Conservation (phyloP, 768 basidiomycete genomes). For the Podaxis pistillaris region DNA sequence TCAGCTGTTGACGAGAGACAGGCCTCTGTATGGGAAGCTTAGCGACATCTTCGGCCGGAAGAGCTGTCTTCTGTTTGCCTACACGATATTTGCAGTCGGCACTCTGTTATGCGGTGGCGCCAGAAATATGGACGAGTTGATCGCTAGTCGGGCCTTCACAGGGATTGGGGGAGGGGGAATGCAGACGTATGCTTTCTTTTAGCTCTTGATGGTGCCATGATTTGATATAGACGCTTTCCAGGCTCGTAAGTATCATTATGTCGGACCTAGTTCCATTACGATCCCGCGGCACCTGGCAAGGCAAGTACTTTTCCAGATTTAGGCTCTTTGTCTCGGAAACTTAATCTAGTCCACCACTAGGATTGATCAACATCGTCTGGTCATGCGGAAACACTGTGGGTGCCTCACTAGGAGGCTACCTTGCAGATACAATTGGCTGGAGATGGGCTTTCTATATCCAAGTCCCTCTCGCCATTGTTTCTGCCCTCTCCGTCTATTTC, state of each 20-base stretch:
- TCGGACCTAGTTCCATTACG: slow-evolving; percentile 65
- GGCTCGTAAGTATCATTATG: slow-evolving; percentile 62
- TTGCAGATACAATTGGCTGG: slow-evolving; percentile 68
- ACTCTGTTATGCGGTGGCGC: slow-evolving; percentile 53
- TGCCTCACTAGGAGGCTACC: slow-evolving; percentile 60
- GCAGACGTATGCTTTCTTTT: slow-evolving; percentile 46
- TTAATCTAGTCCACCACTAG: slow-evolving; percentile 22
- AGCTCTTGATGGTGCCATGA: background rate
- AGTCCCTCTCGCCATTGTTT: slow-evolving; percentile 54
- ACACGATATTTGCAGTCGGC: slow-evolving; percentile 52
- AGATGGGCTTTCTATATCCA: slow-evolving; percentile 66
- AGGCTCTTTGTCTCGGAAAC: background rate
- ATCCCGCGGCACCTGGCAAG: slow-evolving; percentile 70
- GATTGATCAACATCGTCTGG: slow-evolving; percentile 59
- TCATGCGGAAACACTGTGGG: slow-evolving; percentile 57
- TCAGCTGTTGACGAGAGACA: slow-evolving; percentile 19
- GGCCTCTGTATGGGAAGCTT: slow-evolving; percentile 63
- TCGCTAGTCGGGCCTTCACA: slow-evolving; percentile 50
- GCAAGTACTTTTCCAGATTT: slow-evolving; percentile 22
- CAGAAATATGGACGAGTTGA: slow-evolving; percentile 51
- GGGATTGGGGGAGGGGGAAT: slow-evolving; percentile 65
- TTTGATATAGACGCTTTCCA: slow-evolving; percentile 20
- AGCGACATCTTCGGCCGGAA: slow-evolving; percentile 69
- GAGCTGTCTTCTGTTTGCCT: slow-evolving; percentile 53
- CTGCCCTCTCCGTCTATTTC: slow-evolving; percentile 50